Percentiles rank a stretch among this genome's conserved stretches.
Conservation (phyloP, 202 grass and related monocot genomes). For the Eragrostis tef region DNA sequence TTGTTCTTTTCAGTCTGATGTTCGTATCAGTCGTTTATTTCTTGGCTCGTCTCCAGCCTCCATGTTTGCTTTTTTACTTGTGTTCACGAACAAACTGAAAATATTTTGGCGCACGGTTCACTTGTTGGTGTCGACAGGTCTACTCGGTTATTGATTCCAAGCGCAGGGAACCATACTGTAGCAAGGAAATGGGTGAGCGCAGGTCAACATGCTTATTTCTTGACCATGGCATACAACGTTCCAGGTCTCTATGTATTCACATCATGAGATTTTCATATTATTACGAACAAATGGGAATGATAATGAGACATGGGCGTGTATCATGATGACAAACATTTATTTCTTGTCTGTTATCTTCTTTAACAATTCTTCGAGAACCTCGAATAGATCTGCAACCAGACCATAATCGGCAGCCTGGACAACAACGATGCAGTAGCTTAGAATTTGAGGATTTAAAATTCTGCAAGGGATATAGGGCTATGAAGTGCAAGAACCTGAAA, state of each 20-base stretch:
- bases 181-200: neutral
- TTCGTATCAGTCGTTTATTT: neutral
- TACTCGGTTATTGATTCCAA: neutral
- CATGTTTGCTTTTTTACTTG: neutral
- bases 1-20: neutral
- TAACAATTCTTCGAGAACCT: slow-evolving; percentile 77
- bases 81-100: neutral
- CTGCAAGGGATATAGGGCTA: neutral
- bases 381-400: slow-evolving; percentile 82
- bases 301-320: neutral
- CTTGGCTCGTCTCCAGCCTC: too few species aligned
- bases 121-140: neutral
- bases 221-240: neutral
- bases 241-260: neutral
- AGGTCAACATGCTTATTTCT: neutral
- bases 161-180: neutral
- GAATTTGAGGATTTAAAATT: neutral
- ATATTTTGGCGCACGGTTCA: neutral
- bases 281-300: neutral
- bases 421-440: slow-evolving; percentile 18
- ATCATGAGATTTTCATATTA: slow-evolving; percentile 23
- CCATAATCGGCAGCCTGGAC: slow-evolving; percentile 91
- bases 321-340: slow-evolving; percentile 44
- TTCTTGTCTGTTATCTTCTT: slow-evolving; percentile 85
- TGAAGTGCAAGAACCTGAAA: slow-evolving; percentile 67